Evolutionary conservation across 495 filamentous ascomycete species (phyloP), one percentile per base, ranked within the genome.

Genomic region (Aspergillus wentii): DNA sequence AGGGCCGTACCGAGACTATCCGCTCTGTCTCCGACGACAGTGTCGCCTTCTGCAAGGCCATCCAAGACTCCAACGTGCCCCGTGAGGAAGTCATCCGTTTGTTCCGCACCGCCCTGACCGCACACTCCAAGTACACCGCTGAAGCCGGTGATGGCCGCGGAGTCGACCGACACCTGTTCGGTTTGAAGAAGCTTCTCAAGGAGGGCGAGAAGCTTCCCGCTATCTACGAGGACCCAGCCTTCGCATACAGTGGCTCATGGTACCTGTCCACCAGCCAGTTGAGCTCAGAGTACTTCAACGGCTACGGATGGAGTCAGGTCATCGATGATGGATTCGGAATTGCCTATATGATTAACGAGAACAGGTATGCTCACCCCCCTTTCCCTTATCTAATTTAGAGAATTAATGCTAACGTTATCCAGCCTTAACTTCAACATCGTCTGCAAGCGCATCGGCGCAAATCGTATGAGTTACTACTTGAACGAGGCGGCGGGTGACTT

Each of bases 291-390:
- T 94, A 80, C 71, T 99, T 97, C 72, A 97, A 99, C 58, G 94
- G 94, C 11, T 99, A 99, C 69, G 94, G 94, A 20, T 99, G 94
- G 94, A 94, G 87, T 56, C 91, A 99, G 75, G 94, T 99, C 14
- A 84, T 97, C 40, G 91, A 97, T 57, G 86, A 82, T 25, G 92
- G 92, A 11, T 99, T 87, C 61, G 92, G 94, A 15, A 94, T 99
- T 62, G 94, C 94, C 9, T 99, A 99, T 53, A 99, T 99, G 94
- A 96, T 99, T 54, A 99, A 99, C 56, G 92, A 99, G 75, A 94
- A 94, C 62, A 82, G 69, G 74, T 77, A 46, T 32, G 58, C n/a
- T 15, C 21, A 19, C 35, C 10, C 23, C 10, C 16, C 28, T 22
- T 25, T 11, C 2, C 20, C 11, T 29, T 15, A 33, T 27, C 31